Evolutionary conservation across 2,329 filamentous ascomycete species (phyloP), one percentile per base, ranked within the genome.

Genomic region (Pseudogymnoascus pannorum): DNA sequence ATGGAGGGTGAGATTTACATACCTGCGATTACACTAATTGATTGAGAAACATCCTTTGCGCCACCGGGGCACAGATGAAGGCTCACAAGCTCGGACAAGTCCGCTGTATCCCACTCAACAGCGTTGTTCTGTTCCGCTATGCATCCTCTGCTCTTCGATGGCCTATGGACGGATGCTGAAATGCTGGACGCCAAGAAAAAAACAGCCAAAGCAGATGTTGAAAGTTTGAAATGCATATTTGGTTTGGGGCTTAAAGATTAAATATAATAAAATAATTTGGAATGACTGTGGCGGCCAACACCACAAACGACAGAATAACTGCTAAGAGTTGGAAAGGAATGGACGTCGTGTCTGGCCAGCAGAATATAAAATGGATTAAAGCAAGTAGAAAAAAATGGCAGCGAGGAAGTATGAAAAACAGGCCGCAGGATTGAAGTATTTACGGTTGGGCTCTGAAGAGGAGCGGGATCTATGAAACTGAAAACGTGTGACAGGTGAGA

Each of bases 311-410:
- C 24, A 51, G 14, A 18, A 29, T 29, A 29, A 51, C 16, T 26
- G 44, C 3, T 11, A 51, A 51, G 14, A 8, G 22, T 51, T 24
- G 20, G 12, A 51, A 51, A 51, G 24, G 44, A 51, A 51, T 51
- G 44, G 44, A 51, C 44, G 44, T 29, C 44, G 44, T 51, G 44
- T 51, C 44, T 51, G 44, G 44, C 44, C 44, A 51, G 44, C 44
- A 51, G 44, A 29, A 24, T 29, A 24, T 16, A 16, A n/a, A 29
- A 51, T 51, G 24, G 26, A 51, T n/a, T 11, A 51, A 51, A 51
- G n/a, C n/a, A 51, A 29, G 24, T 5, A 51, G 44, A 16, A 16
- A 29, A 26, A 29, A 51, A 51, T 16, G 11, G 22, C 24, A 26
- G 4, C 22, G 6, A 16, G 16, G 44, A 29, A 51, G 22, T 51